Evolutionary conservation across 225 moss, liverwort and hornwort species (phyloP).

Genomic region (Anthoceros angustus): DNA sequence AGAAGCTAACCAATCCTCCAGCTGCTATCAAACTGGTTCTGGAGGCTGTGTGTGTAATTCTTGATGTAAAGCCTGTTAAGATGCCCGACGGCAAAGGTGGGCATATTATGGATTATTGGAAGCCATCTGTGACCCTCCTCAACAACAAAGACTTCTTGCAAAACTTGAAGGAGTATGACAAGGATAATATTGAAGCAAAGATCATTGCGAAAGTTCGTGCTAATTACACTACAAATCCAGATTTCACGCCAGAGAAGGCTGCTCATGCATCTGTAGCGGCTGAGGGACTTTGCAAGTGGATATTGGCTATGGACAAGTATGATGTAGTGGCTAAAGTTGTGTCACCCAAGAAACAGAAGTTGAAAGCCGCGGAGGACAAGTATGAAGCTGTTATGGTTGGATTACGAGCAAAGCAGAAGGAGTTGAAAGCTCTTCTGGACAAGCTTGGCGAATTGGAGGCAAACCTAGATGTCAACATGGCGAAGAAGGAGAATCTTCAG

Average conservation of each 20-base stretch:
- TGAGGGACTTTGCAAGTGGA: slow-evolving; percentile 90
- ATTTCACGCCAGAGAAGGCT: slow-evolving; percentile 77
- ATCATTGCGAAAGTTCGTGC: slow-evolving; percentile 71
- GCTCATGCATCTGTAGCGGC: slow-evolving; percentile 88
- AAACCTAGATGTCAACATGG: slow-evolving; percentile 64
- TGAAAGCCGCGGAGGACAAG: slow-evolving; percentile 40
- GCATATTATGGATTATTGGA: slow-evolving; percentile 70
- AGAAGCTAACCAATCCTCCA: slow-evolving; percentile 73
- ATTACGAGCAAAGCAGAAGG: slow-evolving; percentile 46
- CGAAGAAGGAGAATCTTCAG: slow-evolving; percentile 77
- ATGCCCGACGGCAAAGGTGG: slow-evolving; percentile 82
- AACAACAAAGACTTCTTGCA: slow-evolving; percentile 73
- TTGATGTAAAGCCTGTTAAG: slow-evolving; percentile 71
- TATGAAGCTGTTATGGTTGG: slow-evolving; percentile 61
- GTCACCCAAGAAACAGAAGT: slow-evolving; percentile 55
- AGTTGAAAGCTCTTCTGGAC: slow-evolving; percentile 50
- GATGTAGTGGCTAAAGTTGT: slow-evolving; percentile 72
- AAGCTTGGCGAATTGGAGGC: slow-evolving; percentile 66
- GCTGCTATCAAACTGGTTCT: slow-evolving; percentile 72
- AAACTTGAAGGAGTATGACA: slow-evolving; percentile 49
- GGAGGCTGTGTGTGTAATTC: slow-evolving; percentile 74
- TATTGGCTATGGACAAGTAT: slow-evolving; percentile 86
- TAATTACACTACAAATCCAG: slow-evolving; percentile 45
- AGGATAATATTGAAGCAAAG: slow-evolving; percentile 63
- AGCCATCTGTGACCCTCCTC: slow-evolving; percentile 53